These are phyloP conservation scores for Paecilomyces sp. DNA, from an alignment of 2,329 filamentous ascomycete species.

Conservation along the genomic window DNA sequence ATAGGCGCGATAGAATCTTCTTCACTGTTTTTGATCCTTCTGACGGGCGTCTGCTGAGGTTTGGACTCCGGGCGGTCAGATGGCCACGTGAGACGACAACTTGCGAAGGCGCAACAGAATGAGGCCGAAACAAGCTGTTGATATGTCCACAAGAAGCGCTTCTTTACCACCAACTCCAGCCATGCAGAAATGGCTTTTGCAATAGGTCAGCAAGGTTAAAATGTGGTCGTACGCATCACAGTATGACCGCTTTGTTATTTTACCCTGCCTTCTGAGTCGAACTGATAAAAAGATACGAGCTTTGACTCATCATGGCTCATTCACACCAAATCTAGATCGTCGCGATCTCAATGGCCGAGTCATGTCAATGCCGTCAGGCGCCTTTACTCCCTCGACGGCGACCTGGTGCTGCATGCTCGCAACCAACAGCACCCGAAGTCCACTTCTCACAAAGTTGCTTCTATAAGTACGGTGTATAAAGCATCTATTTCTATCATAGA, in stretches of 20 bases:
- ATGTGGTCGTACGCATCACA: neutral
- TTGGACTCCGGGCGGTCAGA: slow-evolving; percentile 1
- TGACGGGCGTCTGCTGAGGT: neutral
- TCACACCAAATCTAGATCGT: neutral
- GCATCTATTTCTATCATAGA: neutral
- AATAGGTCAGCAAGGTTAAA: neutral
- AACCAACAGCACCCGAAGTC: neutral
- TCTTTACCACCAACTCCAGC: neutral
- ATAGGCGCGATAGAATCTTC: neutral
- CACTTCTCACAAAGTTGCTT: neutral
- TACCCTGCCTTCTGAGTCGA: neutral
- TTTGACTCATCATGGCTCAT: neutral
- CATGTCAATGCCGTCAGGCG: neutral
- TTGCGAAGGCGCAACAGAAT: neutral
- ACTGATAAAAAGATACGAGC: neutral
- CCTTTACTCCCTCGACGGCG: neutral
- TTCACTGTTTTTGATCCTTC: neutral
- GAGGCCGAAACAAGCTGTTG: neutral
- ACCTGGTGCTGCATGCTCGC: neutral
- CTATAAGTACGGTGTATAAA: neutral
- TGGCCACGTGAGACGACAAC: neutral
- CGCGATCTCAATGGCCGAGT: neutral
- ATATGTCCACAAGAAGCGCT: neutral
- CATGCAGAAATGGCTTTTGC: neutral
- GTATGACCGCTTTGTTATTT: neutral